Evolutionary conservation across 164 flowering plant genomes (phyloP), one percentile per base, ranked within the genome.

Genomic region (Umbilicus rupestris): DNA sequence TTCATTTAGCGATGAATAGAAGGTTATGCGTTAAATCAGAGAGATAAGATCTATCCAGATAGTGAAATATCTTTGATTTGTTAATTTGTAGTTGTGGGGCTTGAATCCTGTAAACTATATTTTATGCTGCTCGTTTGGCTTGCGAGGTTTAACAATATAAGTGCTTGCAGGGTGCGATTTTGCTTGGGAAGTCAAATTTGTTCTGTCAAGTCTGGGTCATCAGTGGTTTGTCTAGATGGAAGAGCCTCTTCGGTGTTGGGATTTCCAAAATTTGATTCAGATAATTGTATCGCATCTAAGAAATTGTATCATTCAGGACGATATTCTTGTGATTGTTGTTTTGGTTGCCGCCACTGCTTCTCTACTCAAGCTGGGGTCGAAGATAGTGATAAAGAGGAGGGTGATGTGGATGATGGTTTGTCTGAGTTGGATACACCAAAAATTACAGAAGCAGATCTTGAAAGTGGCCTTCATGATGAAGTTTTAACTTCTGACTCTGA

Each of bases 281-380:
- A 29, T 28, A 63, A 65, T 31, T 35, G 12, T 66, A 17, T 42
- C 15, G 33, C 67, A 20, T 28, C 29, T 3, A 70, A 71, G 72
- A 72, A 67, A 46, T 73, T 66, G 67, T 71, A 62, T 64, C 63
- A 66, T 22, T 52, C 67, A 0, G 39, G 44, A 35, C 64, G 45
- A 29, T 45, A 37, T 74, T 69, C 69, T 49, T 68, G 35, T 0
- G 70, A 65, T 4, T 66, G 64, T 39, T 71, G 59, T 46, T 8
- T 63, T 37, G 78, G 72, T 26, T 55, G 68, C 16, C 79, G 76
- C 7, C 79, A 75, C 9, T 31, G 72, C 63, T 72, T 87, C 71
- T 86, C 92, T 63, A 84, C 98, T 22, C 83, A 84, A 64, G 85
- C 88, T 66, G 88, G 85, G 59, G 73, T 88, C 2, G 64, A 80